Percentiles rank a stretch among this genome's conserved stretches.
Conservation (phyloP, 345 rosid genomes). For the Populus alba region DNA sequence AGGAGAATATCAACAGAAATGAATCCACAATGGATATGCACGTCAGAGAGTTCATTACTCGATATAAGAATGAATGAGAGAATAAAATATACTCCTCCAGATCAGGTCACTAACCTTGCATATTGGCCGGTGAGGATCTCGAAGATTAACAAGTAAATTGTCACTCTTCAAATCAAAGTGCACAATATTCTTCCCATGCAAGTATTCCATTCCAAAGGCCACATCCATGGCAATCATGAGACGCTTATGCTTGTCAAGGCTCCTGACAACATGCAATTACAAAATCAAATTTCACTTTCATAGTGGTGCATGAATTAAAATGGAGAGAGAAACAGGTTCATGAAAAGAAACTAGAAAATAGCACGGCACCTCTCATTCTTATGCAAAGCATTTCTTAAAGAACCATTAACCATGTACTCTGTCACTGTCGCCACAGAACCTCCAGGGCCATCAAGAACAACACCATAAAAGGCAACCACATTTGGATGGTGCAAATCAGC, state of each 20-base stretch:
- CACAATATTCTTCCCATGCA: constrained; percentile 67
- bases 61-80: neutral
- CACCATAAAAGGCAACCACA: constrained; percentile 73
- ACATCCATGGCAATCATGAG: constrained; percentile 66
- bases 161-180: constrained; percentile 75
- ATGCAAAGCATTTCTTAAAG: constrained; percentile 57
- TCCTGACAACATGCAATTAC: constrained; percentile 30
- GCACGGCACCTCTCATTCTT: constrained; percentile 49
- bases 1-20: neutral
- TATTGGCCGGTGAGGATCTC: constrained; percentile 68
- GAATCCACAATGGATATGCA: neutral
- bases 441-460: constrained; percentile 71
- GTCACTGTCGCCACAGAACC: constrained; percentile 74
- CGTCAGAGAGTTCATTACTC: neutral
- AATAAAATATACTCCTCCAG: neutral
- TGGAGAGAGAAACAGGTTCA: neutral
- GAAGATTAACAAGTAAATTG: constrained; percentile 70
- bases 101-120: constrained; percentile 52
- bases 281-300: neutral
- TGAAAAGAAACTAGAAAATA: neutral
- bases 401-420: constrained; percentile 73
- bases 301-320: neutral
- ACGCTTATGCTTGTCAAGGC: constrained; percentile 57
- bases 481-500: constrained; percentile 86
- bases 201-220: constrained; percentile 74